Conservation (phyloP, 2,329 filamentous ascomycete genomes). For the Colletotrichum australisinense region DNA sequence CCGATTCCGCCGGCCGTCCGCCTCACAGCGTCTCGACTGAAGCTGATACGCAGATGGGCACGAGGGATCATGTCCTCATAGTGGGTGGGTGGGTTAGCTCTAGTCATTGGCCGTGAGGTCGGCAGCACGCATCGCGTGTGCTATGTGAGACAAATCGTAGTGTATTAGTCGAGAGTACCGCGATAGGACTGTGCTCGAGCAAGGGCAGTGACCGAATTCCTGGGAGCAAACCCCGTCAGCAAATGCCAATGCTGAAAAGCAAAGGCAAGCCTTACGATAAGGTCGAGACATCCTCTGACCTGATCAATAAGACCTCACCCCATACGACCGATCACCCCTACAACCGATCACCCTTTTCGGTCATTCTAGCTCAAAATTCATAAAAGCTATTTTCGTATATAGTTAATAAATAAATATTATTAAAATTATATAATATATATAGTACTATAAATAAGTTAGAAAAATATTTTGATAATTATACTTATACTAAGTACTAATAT, state of each 20-base stretch:
- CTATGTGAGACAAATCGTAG: neutral
- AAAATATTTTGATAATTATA: too few relatives aligned
- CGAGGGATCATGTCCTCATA: neutral
- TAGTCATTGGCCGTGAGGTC: neutral
- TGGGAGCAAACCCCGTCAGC: slow-evolving; percentile 1
- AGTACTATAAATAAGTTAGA: too few relatives aligned
- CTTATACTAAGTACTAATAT: too few relatives aligned
- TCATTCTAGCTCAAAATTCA: too few relatives aligned
- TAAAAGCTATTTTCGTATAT: too few relatives aligned
- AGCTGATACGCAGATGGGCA: slow-evolving; percentile 18
- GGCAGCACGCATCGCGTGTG: neutral
- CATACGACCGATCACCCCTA: too few relatives aligned
- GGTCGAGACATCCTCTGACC: slow-evolving; percentile 9
- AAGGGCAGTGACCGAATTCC: neutral
- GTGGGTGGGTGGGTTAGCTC: neutral
- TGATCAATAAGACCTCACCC: too few relatives aligned
- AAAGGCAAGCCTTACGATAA: slow-evolving; percentile 16
- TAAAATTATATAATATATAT: too few relatives aligned
- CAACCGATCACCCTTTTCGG: too few relatives aligned
- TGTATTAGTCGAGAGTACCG: too few relatives aligned
- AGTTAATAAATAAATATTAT: too few relatives aligned
- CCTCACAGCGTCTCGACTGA: neutral
- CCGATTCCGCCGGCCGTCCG: slow-evolving; percentile 8
- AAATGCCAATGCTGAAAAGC: neutral
- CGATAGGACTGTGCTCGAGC: too few relatives aligned